Evolutionary conservation across 2,329 filamentous ascomycete species (phyloP), one percentile per base, ranked within the genome.

Genomic region (Trichocomaceae sp.): DNA sequence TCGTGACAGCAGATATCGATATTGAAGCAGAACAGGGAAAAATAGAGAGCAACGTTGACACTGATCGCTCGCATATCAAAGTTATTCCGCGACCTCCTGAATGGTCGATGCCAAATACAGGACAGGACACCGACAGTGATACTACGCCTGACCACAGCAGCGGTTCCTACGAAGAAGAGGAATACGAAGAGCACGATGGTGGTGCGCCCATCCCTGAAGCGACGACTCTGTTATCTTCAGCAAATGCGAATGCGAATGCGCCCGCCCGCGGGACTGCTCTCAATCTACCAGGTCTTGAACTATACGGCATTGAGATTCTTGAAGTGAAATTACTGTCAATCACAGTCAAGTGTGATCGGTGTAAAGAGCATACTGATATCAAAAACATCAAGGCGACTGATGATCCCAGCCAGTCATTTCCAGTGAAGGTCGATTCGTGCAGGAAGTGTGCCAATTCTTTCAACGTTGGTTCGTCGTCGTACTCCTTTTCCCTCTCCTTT

Each of bases 21-120:
- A n/a, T 17, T 33, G 29, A 33, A 10, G 29, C 13, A 13, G n/a
- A n/a, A n/a, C n/a, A 37, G 42, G 26, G 23, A 50, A 23, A 47
- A 8, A 33, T 37, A 19, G 39, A 33, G 29, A 39, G 35, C 5
- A 23, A 12, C 26, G 47, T 44, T 9, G 50, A 54, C n/a, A 47
- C 47, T 23, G 83, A 82, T 26, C 81, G 79, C 55, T 78, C 78
- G 33, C 88, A 92, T 63, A 73, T 93, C 48, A 80, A 85, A 57
- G 73, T 87, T 56, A 88, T 93, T 52, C 81, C 86, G 10, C 78
- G 88, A 7, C 89, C 89, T 9, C 86, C 87, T 0, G 89, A 95
- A 69, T 95, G 89, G 89, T 70, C 70, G 26, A 65, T 74, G 13
- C 68, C 60, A 9, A 48, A 20, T n/a, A 35, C 17, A 2, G 67